Evolutionary conservation across 2,329 filamentous ascomycete genomes (phyloP), one percentile per base, ranked within the genome.

Genomic region (Lachnellula cervina): DNA sequence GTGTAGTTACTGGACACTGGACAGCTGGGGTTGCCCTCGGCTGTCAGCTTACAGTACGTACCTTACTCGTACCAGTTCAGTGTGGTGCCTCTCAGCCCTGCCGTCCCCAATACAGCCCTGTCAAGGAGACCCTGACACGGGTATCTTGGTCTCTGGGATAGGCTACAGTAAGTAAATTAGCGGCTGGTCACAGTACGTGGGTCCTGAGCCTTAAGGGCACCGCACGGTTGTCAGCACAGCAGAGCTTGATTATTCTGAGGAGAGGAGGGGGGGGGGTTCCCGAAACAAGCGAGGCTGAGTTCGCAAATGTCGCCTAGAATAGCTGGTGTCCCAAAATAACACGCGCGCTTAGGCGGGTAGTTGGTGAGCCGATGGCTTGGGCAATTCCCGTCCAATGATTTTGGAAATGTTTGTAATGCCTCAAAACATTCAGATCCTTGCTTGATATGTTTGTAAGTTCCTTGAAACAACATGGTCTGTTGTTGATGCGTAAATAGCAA

Each of bases 231-330:
- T 3, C 28, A 32, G 28, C 28, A 3, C 4, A 32, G 28, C 9
- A 32, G 4, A 32, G 28, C 28, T 32, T 32, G 13, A 11, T 32
- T 32, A 9, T 32, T 32, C 13, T 11, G 3, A 8, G 25, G 25
- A 28, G 25, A 4, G 28, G 28, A 4, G 28, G 9, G 9, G 28
- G 4, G 28, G 8, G 44, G 34, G 49, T 48, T 38, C 35, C 25
- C 52, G 52, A 58, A 58, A 58, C 56, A 55, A 55, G 53, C 56
- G 56, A 58, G 49, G 49, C 52, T 46, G 46, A 40, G 37, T n/a
- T 19, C 17, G 5, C 9, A 16, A 40, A 16, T 6, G n/a, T 50
- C 3, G 48, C 19, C 40, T 6, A n/a, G 53, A 55, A 58, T 58
- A 52, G 56, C 47, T 21, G 19, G 28, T 14, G 28, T 17, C 42